These are phyloP conservation scores for Aristolochia fimbriata DNA, from an alignment of 164 flowering plant genomes.

Conservation along the genomic window DNA sequence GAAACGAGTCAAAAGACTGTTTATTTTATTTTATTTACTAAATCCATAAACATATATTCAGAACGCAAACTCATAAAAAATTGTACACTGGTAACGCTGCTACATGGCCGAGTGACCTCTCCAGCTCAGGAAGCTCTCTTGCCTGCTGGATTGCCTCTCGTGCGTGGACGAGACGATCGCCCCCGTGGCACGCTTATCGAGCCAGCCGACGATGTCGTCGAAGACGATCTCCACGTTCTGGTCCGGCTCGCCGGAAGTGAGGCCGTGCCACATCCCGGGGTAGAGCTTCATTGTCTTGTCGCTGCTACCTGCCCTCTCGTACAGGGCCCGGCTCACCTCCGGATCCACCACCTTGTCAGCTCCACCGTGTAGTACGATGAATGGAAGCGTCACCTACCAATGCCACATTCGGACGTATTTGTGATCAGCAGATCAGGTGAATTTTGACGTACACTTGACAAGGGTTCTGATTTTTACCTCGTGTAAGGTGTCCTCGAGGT, in stretches of 20 bases:
- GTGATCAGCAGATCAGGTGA: no score
- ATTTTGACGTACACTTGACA: background rate
- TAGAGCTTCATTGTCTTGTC: slow-evolving; percentile 85
- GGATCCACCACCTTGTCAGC: slow-evolving; percentile 93
- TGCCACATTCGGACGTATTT: background rate
- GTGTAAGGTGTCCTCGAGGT: slow-evolving; percentile 52
- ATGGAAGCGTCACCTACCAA: slow-evolving; percentile 67
- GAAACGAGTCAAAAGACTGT: no score
- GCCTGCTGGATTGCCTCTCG: background rate
- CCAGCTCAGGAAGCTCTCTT: slow-evolving; percentile 1
- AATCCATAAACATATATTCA: no score
- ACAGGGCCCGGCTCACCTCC: slow-evolving; percentile 73
- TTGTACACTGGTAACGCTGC: background rate
- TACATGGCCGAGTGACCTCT: slow-evolving; percentile 62
- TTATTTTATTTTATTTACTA: no score
- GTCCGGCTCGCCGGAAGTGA: slow-evolving; percentile 88
- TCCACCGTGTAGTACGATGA: slow-evolving; percentile 82
- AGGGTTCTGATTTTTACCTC: slow-evolving; percentile 30
- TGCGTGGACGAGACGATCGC: slow-evolving; percentile 1
- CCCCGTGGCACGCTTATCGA: slow-evolving; percentile 34
- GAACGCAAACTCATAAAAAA: no score
- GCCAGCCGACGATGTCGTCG: slow-evolving; percentile 71
- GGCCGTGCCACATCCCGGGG: slow-evolving; percentile 93
- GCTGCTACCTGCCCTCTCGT: slow-evolving; percentile 56
- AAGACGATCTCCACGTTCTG: slow-evolving; percentile 67